Evolutionary conservation across 495 filamentous ascomycete genomes (phyloP).

Genomic region (Chlorociboria aeruginascens): DNA sequence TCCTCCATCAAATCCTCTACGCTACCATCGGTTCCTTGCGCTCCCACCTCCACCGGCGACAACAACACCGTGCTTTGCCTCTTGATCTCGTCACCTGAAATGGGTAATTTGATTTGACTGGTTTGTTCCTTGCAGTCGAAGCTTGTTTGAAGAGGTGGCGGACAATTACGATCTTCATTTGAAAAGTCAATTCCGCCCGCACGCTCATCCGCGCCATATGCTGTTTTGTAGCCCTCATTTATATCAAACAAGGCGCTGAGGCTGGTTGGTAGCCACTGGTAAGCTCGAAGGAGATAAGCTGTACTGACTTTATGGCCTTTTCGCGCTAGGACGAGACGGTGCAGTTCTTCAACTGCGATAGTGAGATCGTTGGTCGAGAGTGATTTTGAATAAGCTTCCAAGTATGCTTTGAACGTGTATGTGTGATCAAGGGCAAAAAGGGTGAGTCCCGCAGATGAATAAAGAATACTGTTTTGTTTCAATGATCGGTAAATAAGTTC

Average conservation of each 20-base stretch:
- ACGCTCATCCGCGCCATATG: constrained; percentile 32
- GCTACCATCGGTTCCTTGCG: constrained; percentile 9
- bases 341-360: constrained; percentile 42
- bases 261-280: constrained; percentile 47
- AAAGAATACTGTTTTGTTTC: constrained; percentile 55
- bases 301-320: constrained; percentile 44
- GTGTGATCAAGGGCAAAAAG: constrained; percentile 57
- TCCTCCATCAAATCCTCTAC: constrained; percentile 5
- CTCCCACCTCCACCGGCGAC: constrained; percentile 7
- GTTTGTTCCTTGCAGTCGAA: constrained; percentile 1
- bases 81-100: background rate
- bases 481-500: constrained; percentile 55
- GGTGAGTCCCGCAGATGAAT: constrained; percentile 56
- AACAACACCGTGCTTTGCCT: background rate
- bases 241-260: constrained; percentile 42
- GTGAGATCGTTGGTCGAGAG: constrained; percentile 23
- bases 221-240: constrained; percentile 42
- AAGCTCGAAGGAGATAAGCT: constrained; percentile 46
- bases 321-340: constrained; percentile 48
- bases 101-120: background rate
- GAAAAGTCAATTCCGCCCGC: constrained; percentile 24
- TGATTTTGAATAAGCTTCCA: constrained; percentile 23
- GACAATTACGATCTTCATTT: constrained; percentile 1
- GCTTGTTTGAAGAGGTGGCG: constrained; percentile 10
- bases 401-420: constrained; percentile 58